Evolutionary conservation across 208 protist genomes (phyloP).

Genomic region (Trypanosoma grayi): DNA sequence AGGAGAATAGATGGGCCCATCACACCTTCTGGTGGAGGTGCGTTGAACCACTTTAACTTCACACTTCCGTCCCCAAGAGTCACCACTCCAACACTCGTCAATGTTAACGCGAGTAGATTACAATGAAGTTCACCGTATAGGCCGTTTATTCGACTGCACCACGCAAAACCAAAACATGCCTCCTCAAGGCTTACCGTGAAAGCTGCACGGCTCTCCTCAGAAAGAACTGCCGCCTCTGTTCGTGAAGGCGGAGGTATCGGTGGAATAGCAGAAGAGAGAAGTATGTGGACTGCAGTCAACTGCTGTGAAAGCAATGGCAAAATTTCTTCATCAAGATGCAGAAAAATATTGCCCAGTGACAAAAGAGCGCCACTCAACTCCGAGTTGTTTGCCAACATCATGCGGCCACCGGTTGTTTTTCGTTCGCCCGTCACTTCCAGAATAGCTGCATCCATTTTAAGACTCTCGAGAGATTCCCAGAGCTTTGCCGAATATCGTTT

Average conservation of each 20-base stretch:
- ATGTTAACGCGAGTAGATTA: neutral
- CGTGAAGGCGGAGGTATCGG: neutral
- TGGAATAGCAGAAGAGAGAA: slow-evolving; percentile 1
- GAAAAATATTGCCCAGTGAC: slow-evolving; percentile 12
- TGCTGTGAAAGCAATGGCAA: slow-evolving; percentile 3
- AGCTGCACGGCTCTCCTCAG: neutral
- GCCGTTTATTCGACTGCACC: slow-evolving; percentile 8
- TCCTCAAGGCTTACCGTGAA: neutral
- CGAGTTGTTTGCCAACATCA: slow-evolving; percentile 3
- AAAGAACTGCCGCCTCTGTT: neutral
- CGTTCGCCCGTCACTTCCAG: slow-evolving; percentile 4
- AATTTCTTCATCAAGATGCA: slow-evolving; percentile 10
- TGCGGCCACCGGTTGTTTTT: neutral
- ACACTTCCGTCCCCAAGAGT: slow-evolving; percentile 10
- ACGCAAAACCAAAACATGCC: slow-evolving; percentile 15
- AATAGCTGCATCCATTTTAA: slow-evolving; percentile 3
- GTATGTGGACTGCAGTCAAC: neutral
- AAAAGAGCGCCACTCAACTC: neutral
- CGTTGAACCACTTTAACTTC: slow-evolving; percentile 13
- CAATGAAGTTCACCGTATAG: slow-evolving; percentile 1
- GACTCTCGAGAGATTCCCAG: neutral
- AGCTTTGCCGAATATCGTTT: neutral
- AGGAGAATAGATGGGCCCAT: slow-evolving; percentile 1
- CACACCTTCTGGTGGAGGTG: neutral
- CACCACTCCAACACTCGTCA: slow-evolving; percentile 4